These are phyloP conservation scores for Fusarium sp. DNA, from an alignment of 2,329 filamentous ascomycete species.

Conservation along the genomic window DNA sequence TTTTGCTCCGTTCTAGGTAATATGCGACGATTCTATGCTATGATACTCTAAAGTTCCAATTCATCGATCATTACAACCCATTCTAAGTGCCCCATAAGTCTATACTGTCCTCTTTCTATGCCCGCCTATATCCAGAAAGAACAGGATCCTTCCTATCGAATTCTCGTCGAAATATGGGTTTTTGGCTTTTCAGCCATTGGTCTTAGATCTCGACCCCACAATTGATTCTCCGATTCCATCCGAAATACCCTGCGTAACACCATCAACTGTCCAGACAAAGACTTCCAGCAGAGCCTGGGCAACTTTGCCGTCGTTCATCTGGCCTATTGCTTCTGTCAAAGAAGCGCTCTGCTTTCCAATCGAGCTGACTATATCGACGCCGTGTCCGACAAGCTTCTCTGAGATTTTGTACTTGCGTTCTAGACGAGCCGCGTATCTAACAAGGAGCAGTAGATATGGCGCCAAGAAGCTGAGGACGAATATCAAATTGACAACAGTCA, in stretches of 20 bases:
- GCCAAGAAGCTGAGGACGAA: conserved; percentile 71
- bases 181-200: neutral
- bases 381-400: conserved; percentile 77
- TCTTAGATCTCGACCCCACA: conserved; percentile 36
- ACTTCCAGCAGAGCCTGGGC: conserved; percentile 69
- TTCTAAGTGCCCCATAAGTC: neutral
- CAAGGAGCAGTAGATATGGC: conserved; percentile 69
- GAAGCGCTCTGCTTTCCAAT: conserved; percentile 71
- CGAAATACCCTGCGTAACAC: conserved; percentile 74
- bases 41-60: neutral
- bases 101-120: conserved; percentile 2
- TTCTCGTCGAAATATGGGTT: neutral
- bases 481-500: conserved; percentile 69
- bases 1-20: neutral
- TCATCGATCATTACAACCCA: neutral
- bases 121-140: conserved; percentile 25
- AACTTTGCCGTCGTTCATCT: conserved; percentile 74
- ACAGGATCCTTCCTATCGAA: neutral
- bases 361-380: conserved; percentile 70
- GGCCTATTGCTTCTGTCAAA: conserved; percentile 66
- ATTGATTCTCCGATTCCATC: conserved; percentile 67
- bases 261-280: conserved; percentile 72
- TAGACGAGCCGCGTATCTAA: conserved; percentile 69
- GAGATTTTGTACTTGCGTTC: conserved; percentile 77
- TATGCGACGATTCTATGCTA: conserved; percentile 1